Evolutionary conservation across 768 basidiomycete species (phyloP).

Genomic region (Boletus tylopilopsis): DNA sequence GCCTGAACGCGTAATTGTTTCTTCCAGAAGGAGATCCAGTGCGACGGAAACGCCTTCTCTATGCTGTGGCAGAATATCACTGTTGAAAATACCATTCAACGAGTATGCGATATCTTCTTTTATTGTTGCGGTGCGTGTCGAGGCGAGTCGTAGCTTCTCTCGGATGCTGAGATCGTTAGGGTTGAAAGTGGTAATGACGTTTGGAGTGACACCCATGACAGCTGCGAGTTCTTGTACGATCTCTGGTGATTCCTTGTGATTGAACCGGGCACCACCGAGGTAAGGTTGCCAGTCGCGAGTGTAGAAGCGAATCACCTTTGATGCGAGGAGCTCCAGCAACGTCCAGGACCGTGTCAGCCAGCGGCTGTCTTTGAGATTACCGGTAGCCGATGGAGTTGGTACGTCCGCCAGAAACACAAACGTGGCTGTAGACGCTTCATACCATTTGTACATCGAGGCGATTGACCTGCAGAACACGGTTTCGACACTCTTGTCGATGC

Average conservation of each 20-base stretch:
- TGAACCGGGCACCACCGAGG: background rate
- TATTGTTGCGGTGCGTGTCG: background rate
- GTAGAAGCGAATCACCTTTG: background rate
- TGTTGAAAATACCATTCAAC: background rate
- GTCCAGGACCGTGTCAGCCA: background rate
- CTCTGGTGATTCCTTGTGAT: background rate
- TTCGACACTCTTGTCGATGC: background rate
- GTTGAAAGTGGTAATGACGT: background rate
- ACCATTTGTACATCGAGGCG: background rate
- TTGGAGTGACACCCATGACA: background rate
- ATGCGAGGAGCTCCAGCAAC: background rate
- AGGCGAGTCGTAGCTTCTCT: background rate
- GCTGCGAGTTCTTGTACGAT: background rate
- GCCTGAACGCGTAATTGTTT: background rate
- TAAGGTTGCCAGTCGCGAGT: background rate
- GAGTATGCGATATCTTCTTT: background rate
- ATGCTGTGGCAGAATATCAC: background rate
- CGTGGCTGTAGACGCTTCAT: background rate
- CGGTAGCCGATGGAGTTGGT: background rate
- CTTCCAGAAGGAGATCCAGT: background rate
- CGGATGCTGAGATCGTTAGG: background rate
- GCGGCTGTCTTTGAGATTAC: background rate
- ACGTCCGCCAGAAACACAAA: background rate
- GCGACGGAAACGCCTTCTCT: background rate
- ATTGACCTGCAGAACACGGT: background rate